phyloP scores from a whole-genome alignment of 2,329 filamentous ascomycete genomes.

The Aspergillus viridinutans region DNA sequence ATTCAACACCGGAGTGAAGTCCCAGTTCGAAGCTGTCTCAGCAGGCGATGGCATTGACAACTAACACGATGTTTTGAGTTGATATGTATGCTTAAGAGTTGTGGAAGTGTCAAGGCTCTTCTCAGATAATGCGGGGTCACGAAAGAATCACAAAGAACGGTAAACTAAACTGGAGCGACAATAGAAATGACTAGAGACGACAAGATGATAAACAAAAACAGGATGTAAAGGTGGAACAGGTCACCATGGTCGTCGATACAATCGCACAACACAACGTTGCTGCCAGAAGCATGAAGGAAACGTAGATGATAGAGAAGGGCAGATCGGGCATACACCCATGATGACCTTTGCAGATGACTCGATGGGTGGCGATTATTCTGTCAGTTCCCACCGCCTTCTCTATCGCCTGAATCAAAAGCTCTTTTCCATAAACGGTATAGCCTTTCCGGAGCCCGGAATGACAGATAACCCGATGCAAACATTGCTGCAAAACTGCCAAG shows the following conservation, averaged over 20 bases:
- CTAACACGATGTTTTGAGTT: neutral
- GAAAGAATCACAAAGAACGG: neutral
- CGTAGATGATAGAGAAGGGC: slow-evolving; percentile 1
- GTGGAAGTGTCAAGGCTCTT: neutral
- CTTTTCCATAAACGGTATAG: neutral
- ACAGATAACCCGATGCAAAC: slow-evolving; percentile 8
- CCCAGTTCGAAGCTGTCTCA: slow-evolving; percentile 36
- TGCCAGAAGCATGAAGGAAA: slow-evolving; percentile 9
- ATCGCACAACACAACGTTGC: slow-evolving; percentile 8
- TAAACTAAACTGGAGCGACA: neutral
- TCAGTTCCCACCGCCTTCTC: slow-evolving; percentile 4
- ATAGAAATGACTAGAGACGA: slow-evolving; percentile 4
- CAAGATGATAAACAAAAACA: neutral
- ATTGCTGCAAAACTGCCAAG: neutral
- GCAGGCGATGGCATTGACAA: slow-evolving; percentile 29
- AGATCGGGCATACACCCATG: neutral
- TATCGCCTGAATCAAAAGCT: neutral
- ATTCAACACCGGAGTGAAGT: slow-evolving; percentile 43
- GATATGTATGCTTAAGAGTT: neutral
- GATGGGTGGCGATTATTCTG: slow-evolving; percentile 16
- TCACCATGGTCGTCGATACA: slow-evolving; percentile 20
- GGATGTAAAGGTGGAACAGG: slow-evolving; percentile 3
- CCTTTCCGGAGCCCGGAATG: neutral
- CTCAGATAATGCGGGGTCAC: slow-evolving; percentile 4
- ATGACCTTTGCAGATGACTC: slow-evolving; percentile 9